Conservation (phyloP, 2,329 filamentous ascomycete species). For the Neophaeococcomyces mojaviensis region DNA sequence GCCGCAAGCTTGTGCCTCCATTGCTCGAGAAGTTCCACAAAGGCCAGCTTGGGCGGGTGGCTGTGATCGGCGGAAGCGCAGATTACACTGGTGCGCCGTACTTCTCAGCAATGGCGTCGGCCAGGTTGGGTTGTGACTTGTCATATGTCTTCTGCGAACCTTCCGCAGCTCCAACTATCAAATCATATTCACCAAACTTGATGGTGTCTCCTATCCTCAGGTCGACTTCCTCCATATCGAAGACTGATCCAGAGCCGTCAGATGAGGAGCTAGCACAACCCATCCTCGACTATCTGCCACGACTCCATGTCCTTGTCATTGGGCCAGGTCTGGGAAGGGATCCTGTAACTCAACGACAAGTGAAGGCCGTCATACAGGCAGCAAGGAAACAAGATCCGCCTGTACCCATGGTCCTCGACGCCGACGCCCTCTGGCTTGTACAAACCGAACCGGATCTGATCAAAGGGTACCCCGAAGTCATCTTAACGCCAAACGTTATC, state of each 20-base stretch:
- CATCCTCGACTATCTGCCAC: slow-evolving; percentile 72
- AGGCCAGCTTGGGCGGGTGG: slow-evolving; percentile 85
- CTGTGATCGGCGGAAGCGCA: slow-evolving; percentile 87
- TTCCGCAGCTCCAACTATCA: slow-evolving; percentile 78
- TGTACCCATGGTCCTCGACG: slow-evolving; percentile 82
- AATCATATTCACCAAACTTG: slow-evolving; percentile 93
- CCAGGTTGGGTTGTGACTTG: slow-evolving; percentile 58
- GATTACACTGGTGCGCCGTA: slow-evolving; percentile 97
- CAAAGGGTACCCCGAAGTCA: slow-evolving; percentile 70
- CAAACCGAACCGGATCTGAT: slow-evolving; percentile 69
- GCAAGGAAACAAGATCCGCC: slow-evolving; percentile 55
- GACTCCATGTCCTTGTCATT: slow-evolving; percentile 86
- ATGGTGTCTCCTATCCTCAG: slow-evolving; percentile 98
- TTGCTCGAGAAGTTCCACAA: slow-evolving; percentile 97
- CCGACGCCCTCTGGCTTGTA: slow-evolving; percentile 76
- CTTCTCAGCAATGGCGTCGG: slow-evolving; percentile 96
- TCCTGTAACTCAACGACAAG: slow-evolving; percentile 79
- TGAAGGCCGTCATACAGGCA: slow-evolving; percentile 67
- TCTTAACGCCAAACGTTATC: slow-evolving; percentile 90
- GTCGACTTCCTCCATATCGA: slow-evolving; percentile 52
- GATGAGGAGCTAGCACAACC: slow-evolving; percentile 55
- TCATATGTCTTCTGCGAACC: slow-evolving; percentile 78
- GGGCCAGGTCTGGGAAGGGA: slow-evolving; percentile 90
- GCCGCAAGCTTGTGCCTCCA: slow-evolving; percentile 84
- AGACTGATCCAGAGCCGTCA: slow-evolving; percentile 46